These are phyloP conservation scores for Diaporthe sp. DNA, from an alignment of 2,329 filamentous ascomycete genomes.

Conservation along the genomic window DNA sequence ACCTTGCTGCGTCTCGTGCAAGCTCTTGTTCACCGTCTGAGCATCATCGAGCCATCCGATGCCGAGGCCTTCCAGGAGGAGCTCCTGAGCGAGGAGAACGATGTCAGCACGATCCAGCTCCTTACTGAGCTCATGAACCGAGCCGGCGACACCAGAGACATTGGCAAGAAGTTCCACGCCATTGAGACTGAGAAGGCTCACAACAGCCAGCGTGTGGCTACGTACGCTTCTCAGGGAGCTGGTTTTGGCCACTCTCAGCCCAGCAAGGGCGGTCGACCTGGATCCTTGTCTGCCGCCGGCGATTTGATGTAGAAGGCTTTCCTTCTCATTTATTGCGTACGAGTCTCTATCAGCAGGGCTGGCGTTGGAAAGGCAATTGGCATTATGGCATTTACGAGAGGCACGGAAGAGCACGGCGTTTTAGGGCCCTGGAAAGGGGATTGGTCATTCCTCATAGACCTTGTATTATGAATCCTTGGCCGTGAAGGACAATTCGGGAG, in stretches of 20 bases:
- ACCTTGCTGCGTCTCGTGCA: constrained; percentile 89
- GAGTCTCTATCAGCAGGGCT: constrained; percentile 8
- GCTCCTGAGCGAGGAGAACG: constrained; percentile 83
- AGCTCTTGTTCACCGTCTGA: constrained; percentile 85
- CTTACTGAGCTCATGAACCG: constrained; percentile 82
- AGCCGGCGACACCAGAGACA: constrained; percentile 77
- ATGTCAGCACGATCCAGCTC: constrained; percentile 84
- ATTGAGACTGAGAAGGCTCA: constrained; percentile 61
- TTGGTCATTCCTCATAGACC: constrained; percentile 36
- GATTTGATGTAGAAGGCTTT: constrained; percentile 35
- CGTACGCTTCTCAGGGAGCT: constrained; percentile 15
- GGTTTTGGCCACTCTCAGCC: constrained; percentile 45
- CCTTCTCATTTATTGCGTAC: constrained; percentile 2
- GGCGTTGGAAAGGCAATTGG: constrained; percentile 42
- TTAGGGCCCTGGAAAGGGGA: constrained; percentile 19
- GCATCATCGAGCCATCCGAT: constrained; percentile 82
- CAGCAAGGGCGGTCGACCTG: constrained; percentile 27
- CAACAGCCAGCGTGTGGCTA: constrained; percentile 43
- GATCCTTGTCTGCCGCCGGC: constrained; percentile 35
- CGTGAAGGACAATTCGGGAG: background rate
- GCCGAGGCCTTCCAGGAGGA: constrained; percentile 76
- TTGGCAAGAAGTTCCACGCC: constrained; percentile 80
- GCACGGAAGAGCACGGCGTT: constrained; percentile 39
- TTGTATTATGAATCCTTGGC: constrained; percentile 32
- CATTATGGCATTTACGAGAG: constrained; percentile 38